Evolutionary conservation across 768 basidiomycete genomes (phyloP).

Genomic region (Auriculariales sp.): DNA sequence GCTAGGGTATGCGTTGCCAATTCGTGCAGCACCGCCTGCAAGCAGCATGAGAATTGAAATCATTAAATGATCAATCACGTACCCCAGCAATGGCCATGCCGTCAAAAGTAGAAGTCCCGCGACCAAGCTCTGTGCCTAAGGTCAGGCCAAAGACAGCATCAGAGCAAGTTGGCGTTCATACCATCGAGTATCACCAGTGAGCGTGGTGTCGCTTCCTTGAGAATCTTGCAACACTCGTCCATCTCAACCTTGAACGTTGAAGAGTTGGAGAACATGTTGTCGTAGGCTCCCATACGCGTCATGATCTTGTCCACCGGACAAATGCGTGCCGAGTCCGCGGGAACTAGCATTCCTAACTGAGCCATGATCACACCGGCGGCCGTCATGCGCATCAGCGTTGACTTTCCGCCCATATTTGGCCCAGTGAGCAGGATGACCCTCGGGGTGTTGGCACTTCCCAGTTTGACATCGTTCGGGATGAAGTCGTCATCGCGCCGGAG

Average conservation of each 20-base stretch:
- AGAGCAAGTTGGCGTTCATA: constrained; percentile 19
- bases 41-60: not conserved
- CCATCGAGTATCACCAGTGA: constrained; percentile 93
- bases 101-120: constrained; percentile 94
- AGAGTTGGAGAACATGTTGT: constrained; percentile 88
- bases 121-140: constrained; percentile 58
- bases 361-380: constrained; percentile 92
- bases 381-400: constrained; percentile 89
- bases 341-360: constrained; percentile 90
- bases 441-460: constrained; percentile 63
- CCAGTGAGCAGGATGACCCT: constrained; percentile 80
- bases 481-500: constrained; percentile 54
- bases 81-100: constrained; percentile 98
- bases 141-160: constrained; percentile 3
- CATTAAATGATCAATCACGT: constrained; percentile 11
- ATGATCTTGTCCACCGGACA: constrained; percentile 85
- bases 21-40: constrained; percentile 80
- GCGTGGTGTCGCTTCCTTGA: constrained; percentile 84
- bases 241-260: constrained; percentile 98
- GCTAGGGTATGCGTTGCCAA: constrained; percentile 86
- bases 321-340: constrained; percentile 65
- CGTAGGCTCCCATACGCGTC: constrained; percentile 97
- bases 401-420: constrained; percentile 82
- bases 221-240: constrained; percentile 93
- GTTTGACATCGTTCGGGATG: constrained; percentile 83